These are phyloP conservation scores for Penicillium canescens DNA, from an alignment of 495 filamentous ascomycete species.

Conservation along the genomic window DNA sequence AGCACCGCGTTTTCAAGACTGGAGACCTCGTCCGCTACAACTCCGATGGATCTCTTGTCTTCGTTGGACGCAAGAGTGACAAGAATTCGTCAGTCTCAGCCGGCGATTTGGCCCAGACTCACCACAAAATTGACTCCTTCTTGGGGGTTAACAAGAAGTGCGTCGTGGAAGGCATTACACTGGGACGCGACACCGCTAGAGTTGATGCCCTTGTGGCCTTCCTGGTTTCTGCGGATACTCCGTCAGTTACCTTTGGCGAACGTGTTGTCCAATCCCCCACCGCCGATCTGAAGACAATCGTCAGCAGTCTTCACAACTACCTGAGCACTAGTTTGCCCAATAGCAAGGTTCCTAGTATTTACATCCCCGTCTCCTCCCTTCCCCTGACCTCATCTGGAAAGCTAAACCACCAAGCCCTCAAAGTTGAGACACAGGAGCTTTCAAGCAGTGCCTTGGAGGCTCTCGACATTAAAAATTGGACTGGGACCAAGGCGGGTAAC, in stretches of 20 bases:
- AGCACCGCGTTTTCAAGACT: slow-evolving; percentile 38
- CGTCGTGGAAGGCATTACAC: slow-evolving; percentile 25
- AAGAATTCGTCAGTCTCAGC: slow-evolving; percentile 47
- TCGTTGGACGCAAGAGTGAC: slow-evolving; percentile 46
- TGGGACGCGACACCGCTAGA: slow-evolving; percentile 3
- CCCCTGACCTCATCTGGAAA: slow-evolving; percentile 56
- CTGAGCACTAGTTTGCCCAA: slow-evolving; percentile 28
- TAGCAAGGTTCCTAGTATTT: slow-evolving; percentile 61
- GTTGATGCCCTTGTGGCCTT: slow-evolving; percentile 31
- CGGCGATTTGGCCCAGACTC: slow-evolving; percentile 50
- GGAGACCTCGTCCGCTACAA: slow-evolving; percentile 57
- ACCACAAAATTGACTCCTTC: slow-evolving; percentile 26
- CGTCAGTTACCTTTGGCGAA: background rate
- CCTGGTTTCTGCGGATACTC: slow-evolving; percentile 14
- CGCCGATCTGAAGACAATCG: slow-evolving; percentile 15
- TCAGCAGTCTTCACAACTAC: slow-evolving; percentile 20
- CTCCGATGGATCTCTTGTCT: slow-evolving; percentile 46
- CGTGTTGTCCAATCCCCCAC: slow-evolving; percentile 15
- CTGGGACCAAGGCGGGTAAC: slow-evolving; percentile 5
- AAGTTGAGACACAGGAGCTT: slow-evolving; percentile 15
- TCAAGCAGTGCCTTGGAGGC: slow-evolving; percentile 9
- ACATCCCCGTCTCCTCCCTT: slow-evolving; percentile 54
- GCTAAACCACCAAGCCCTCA: slow-evolving; percentile 33
- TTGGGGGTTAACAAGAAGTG: slow-evolving; percentile 17
- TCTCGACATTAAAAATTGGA: slow-evolving; percentile 21